Evolutionary conservation across 352 stramenopile species (phyloP), one percentile per base, ranked within the genome.

Genomic region (Pythium phragmiticola): DNA sequence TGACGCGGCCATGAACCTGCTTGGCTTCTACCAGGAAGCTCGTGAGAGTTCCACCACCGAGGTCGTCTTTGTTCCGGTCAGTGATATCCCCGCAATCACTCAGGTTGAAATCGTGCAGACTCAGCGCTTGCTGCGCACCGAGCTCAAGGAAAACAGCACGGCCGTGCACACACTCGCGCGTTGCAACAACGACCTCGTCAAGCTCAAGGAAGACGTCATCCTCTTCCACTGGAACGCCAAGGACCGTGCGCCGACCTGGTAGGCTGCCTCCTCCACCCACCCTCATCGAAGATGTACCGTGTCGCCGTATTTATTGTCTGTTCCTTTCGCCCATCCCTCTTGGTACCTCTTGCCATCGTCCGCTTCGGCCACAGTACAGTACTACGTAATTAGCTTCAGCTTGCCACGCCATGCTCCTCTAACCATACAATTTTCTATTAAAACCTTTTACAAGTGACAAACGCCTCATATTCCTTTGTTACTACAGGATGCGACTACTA

Each of bases 181-280:
- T 14, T 91, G 81, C 75, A 90, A 84, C 69, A 94, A 94, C 54
- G 81, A 92, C 66, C 68, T 94, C 42, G 79, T 88, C 47, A 92
- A 94, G 66, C 74, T 94, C 41, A 91, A 92, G 69, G 85, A 94
- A 62, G 84, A 94, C 41, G 85, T 92, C 28, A 90, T 94, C 42
- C 74, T 94, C 30, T 94, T 89, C 68, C 79, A 92, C 66, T 94
- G 85, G 85, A 89, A 92, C 53, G 82, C 78, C 8, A 90, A 91
- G 63, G 83, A 90, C 53, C 72, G 76, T 45, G 66, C 70, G 4
- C 69, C 72, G 11, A 68, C 64, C 6, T 81, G 74, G 74, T 81
- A 69, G 42, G 17, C 16, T 16, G 7, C 11, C 26, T 42, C 19
- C 14, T 16, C 34, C 39, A 48, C 19, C 36, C 13, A 13, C 56